Base-by-base conservation (phyloP, 2,329 filamentous ascomycete genomes). In the Phymatotrichopsis omnivora region DNA sequence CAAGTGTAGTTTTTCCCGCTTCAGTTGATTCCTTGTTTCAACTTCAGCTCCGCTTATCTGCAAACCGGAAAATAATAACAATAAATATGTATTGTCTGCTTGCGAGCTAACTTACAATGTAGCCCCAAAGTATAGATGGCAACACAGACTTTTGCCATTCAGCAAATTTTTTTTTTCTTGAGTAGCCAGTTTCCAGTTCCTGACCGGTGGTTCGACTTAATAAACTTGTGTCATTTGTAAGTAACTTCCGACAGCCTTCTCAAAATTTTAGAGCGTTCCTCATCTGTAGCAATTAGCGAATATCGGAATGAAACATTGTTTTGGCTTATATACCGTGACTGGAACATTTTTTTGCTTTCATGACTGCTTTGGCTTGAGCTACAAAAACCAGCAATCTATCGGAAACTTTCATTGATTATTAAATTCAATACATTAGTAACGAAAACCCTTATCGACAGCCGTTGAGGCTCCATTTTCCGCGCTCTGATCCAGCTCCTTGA, bases 1-100 rank as follows among this genome's bases (percentile, higher is more conserved):
- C 45, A 46, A 65, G 28, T 51, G 63, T 16, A 38, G 56, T 40
- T 56, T 60, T 29, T 19, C 66, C 38, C 55, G 57, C n/a, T 28
- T 57, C 19, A 37, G 56, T 17, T 58, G 48, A n/a, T 11, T 29
- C 5, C 53, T 50, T 5, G 58, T 57, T 14, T 62, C 57, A 58
- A 30, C 52, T 8, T 34, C 28, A 2, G 28, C 27, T n/a, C 52
- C 56, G 53, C 33, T n/a, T n/a, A n/a, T n/a, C n/a, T n/a, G n/a
- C n/a, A n/a, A n/a, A n/a, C n/a, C n/a, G n/a, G n/a, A n/a, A n/a
- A n/a, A n/a, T 11, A 25, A 12, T 12, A 7, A 7, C 7, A 3
- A 37, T n/a, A 25, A 2, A n/a, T 37, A 8, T 24, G 34, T 24
- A 14, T n/a, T n/a, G n/a, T n/a, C n/a, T n/a, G n/a, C n/a, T n/a